These are phyloP conservation scores for Colletotrichum sp. DNA, from an alignment of 2,329 filamentous ascomycete species.

Conservation along the genomic window DNA sequence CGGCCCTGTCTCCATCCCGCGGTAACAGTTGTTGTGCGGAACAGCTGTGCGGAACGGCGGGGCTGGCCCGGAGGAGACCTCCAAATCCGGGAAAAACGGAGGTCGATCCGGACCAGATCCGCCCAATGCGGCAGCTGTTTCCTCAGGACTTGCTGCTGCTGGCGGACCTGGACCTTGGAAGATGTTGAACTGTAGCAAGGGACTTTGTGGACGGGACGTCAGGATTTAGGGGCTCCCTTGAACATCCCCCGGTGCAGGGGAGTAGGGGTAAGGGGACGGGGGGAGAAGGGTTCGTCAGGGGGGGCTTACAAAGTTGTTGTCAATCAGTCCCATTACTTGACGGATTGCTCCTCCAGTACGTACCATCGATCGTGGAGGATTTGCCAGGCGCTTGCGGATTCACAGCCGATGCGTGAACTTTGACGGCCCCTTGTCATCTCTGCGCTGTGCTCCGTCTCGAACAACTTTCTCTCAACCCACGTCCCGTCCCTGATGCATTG, in stretches of 20 bases:
- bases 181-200: not conserved
- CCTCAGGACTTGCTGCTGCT: not conserved
- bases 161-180: not conserved
- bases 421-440: not conserved
- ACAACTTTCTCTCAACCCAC: not conserved
- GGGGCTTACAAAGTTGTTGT: constrained; percentile 1
- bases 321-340: not conserved
- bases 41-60: not conserved
- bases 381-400: not conserved
- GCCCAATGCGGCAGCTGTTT: constrained; percentile 1
- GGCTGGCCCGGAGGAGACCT: constrained; percentile 2
- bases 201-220: not conserved
- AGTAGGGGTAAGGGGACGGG: not conserved
- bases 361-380: not conserved
- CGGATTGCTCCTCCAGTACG: not conserved
- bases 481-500: not conserved
- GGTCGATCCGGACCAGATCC: constrained; percentile 11
- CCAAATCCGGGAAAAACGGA: constrained; percentile 10
- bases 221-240: not conserved
- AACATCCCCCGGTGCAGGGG: not conserved
- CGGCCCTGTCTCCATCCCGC: not conserved
- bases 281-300: not conserved
- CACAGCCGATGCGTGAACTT: not conserved
- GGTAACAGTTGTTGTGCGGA: not conserved
- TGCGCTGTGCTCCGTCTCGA: not conserved